These are phyloP conservation scores for Fusarium secorum DNA, from an alignment of 2,329 filamentous ascomycete genomes.

Conservation along the genomic window DNA sequence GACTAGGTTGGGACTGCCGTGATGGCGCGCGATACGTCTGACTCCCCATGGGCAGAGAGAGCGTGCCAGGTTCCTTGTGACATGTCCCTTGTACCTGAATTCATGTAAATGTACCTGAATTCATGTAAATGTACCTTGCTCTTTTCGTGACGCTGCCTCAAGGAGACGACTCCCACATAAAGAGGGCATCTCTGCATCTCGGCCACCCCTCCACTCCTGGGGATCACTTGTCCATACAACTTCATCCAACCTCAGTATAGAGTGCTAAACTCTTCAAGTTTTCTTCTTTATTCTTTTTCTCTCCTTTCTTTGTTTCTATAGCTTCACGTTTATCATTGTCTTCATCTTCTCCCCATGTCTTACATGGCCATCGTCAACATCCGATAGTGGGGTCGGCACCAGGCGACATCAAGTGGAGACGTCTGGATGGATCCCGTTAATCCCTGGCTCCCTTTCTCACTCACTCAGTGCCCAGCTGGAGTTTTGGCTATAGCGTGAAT, in stretches of 20 bases:
- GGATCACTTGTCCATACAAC: constrained; percentile 1
- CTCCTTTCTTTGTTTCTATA: neutral
- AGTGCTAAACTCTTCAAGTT: neutral
- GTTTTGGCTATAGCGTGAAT: constrained; percentile 13
- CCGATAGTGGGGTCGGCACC: constrained; percentile 44
- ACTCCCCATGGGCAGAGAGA: constrained; percentile 27
- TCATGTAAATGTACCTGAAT: constrained; percentile 30
- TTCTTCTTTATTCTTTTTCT: neutral
- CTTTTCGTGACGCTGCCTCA: constrained; percentile 17
- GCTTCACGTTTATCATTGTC: constrained; percentile 17
- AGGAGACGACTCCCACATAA: constrained; percentile 39
- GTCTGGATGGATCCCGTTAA: constrained; percentile 34
- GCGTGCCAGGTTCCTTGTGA: constrained; percentile 34
- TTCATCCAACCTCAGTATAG: neutral
- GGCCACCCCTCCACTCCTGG: constrained; percentile 13
- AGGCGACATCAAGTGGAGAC: constrained; percentile 42
- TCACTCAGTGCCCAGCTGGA: neutral
- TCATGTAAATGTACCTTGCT: constrained; percentile 28
- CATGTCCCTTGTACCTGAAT: constrained; percentile 25
- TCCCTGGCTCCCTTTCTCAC: constrained; percentile 10
- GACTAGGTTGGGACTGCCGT: constrained; percentile 30
- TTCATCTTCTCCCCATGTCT: constrained; percentile 19
- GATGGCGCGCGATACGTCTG: constrained; percentile 20
- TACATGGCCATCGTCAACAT: constrained; percentile 39
- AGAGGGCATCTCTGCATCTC: constrained; percentile 32